These are phyloP conservation scores for Saturnispora mendoncae DNA, from an alignment of 805 yeast genomes.

Conservation along the genomic window DNA sequence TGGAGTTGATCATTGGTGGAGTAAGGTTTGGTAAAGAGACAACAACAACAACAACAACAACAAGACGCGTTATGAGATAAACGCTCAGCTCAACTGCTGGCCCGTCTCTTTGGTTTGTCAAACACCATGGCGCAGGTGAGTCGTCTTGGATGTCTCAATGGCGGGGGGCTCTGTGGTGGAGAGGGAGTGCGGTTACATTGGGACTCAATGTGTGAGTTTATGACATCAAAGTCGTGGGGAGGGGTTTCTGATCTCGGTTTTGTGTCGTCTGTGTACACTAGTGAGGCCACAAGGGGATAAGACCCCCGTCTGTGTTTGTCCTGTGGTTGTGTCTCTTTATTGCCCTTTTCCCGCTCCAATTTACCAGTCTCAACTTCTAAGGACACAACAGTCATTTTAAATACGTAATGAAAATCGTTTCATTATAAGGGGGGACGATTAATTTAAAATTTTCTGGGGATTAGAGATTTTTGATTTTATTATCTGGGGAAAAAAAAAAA, in stretches of 20 bases:
- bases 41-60: not conserved
- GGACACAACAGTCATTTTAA: not conserved
- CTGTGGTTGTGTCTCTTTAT: no score
- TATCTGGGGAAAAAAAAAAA: not conserved
- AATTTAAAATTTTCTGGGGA: not conserved
- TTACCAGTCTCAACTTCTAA: not conserved
- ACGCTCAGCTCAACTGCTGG: not conserved
- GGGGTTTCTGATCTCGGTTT: not conserved
- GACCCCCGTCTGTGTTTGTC: not conserved
- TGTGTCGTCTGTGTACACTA: not conserved
- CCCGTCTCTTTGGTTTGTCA: slow-evolving; percentile 27
- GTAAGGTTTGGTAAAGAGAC: no score
- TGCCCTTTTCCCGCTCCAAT: not conserved
- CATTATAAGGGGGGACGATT: not conserved
- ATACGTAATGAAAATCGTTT: not conserved
- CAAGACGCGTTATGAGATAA: not conserved
- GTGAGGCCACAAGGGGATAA: not conserved
- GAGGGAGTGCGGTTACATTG: not conserved
- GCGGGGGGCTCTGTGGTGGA: not conserved
- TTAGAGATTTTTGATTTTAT: not conserved
- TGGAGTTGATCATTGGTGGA: slow-evolving; percentile 1
- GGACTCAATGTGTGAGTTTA: not conserved
- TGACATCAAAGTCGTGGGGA: not conserved
- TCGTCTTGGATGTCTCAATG: slow-evolving; percentile 31
- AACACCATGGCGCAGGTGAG: slow-evolving; percentile 41